These are phyloP conservation scores for Ichthyophonus hoferi DNA, from an alignment of 208 protist genomes.

Conservation along the genomic window DNA sequence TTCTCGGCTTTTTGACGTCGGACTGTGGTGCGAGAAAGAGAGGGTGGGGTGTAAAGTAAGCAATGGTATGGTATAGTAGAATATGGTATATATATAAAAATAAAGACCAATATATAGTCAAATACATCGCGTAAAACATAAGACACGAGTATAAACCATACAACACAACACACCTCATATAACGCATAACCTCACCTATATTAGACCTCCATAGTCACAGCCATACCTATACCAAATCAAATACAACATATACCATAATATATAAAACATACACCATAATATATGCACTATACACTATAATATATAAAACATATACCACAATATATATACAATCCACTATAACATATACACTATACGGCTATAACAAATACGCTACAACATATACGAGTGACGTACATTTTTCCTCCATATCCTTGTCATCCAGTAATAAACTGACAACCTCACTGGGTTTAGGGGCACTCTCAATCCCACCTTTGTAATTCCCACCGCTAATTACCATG, in stretches of 20 bases:
- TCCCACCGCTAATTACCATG: conserved; percentile 44
- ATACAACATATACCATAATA: not conserved
- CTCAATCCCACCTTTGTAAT: not conserved
- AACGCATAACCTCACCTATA: not conserved
- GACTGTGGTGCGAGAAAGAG: not conserved
- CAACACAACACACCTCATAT: not conserved
- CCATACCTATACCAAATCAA: not conserved
- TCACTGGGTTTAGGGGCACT: conserved; percentile 25
- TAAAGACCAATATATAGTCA: too few relatives aligned
- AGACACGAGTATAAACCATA: not conserved
- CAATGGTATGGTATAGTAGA: not conserved
- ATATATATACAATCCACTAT: too few relatives aligned
- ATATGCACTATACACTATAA: too few relatives aligned
- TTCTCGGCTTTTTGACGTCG: not conserved
- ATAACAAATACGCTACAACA: too few relatives aligned
- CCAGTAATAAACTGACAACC: conserved; percentile 34
- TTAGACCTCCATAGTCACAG: not conserved
- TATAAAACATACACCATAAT: too few relatives aligned
- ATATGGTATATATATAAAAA: not conserved
- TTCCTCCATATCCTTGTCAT: conserved; percentile 34
- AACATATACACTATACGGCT: too few relatives aligned
- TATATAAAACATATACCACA: too few relatives aligned
- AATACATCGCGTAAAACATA: too few relatives aligned
- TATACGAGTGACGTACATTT: not conserved
- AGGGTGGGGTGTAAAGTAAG: not conserved